These are phyloP conservation scores for Ogataea ramenticola DNA, from an alignment of 805 yeast genomes.

Conservation along the genomic window DNA sequence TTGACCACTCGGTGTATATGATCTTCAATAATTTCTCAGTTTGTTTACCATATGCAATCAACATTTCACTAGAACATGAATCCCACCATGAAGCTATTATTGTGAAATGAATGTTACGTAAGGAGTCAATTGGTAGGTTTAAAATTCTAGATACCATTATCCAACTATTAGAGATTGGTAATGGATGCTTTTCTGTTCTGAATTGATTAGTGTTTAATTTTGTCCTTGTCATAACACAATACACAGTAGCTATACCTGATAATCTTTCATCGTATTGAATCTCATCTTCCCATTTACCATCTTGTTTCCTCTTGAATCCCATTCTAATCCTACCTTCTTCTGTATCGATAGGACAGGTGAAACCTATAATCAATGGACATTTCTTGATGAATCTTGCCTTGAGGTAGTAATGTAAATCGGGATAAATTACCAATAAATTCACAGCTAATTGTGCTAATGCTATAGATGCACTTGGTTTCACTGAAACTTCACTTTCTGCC, in stretches of 20 bases:
- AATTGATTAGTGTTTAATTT: slow-evolving; percentile 17
- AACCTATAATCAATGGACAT: slow-evolving; percentile 87
- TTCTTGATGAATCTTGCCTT: slow-evolving; percentile 84
- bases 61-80: slow-evolving; percentile 53
- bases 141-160: slow-evolving; percentile 60
- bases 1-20: slow-evolving; percentile 45
- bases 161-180: slow-evolving; percentile 61
- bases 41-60: slow-evolving; percentile 58
- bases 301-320: slow-evolving; percentile 73
- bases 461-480: slow-evolving; percentile 65
- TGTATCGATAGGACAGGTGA: slow-evolving; percentile 63
- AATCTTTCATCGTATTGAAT: slow-evolving; percentile 76
- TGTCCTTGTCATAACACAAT: slow-evolving; percentile 63
- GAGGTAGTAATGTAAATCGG: slow-evolving; percentile 47
- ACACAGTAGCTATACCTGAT: slow-evolving; percentile 78
- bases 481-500: slow-evolving; percentile 87
- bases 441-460: slow-evolving; percentile 69
- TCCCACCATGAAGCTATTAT: slow-evolving; percentile 91
- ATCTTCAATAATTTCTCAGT: slow-evolving; percentile 51
- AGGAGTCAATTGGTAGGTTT: slow-evolving; percentile 42
- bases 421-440: slow-evolving; percentile 39
- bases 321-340: slow-evolving; percentile 74
- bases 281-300: slow-evolving; percentile 49
- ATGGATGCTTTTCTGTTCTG: slow-evolving; percentile 35
- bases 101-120: slow-evolving; percentile 65